A percentile compares a stretch with the other conserved stretches of the same genome.
These are phyloP conservation scores for Thymus mandschuricus DNA, from an alignment of 257 asterid species.

Conservation along the genomic window DNA sequence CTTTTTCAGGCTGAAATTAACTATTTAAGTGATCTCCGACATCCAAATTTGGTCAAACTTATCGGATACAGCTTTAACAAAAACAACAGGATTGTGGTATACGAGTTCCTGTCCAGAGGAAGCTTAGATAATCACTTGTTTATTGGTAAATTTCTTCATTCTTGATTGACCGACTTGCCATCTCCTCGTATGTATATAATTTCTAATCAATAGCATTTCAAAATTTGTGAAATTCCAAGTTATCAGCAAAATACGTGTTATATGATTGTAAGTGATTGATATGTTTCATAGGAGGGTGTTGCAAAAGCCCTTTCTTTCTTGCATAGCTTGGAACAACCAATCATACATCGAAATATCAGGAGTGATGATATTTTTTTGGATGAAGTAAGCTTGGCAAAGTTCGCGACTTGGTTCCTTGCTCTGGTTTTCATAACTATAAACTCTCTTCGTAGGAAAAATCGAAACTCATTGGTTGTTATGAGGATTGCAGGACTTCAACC, in stretches of 20 bases:
- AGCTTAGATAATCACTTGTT: conserved; percentile 26
- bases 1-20: conserved; percentile 2
- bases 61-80: too few species aligned
- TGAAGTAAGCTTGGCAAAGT: conserved; percentile 38
- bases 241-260: not conserved
- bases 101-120: conserved; percentile 19
- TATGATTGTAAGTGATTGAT: too few species aligned
- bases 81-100: conserved; percentile 1
- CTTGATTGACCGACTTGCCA: too few species aligned
- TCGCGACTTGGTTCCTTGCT: conserved; percentile 1
- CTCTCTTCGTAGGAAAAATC: not conserved
- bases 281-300: conserved; percentile 51
- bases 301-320: conserved; percentile 62
- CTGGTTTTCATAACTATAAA: not conserved
- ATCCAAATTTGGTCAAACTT: conserved; percentile 22
- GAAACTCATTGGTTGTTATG: too few species aligned
- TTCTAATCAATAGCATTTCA: not conserved
- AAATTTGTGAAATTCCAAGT: not conserved
- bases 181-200: too few species aligned
- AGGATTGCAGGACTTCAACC: too few species aligned
- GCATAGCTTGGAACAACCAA: conserved; percentile 49
- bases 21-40: conserved; percentile 6
- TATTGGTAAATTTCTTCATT: conserved; percentile 6
- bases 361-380: conserved; percentile 54
- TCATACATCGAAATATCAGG: conserved; percentile 47